A percentile compares a stretch with the other conserved stretches of the same genome.
phyloP scores from a whole-genome alignment of 2,329 filamentous ascomycete species.

The Fusarium papillatum region DNA sequence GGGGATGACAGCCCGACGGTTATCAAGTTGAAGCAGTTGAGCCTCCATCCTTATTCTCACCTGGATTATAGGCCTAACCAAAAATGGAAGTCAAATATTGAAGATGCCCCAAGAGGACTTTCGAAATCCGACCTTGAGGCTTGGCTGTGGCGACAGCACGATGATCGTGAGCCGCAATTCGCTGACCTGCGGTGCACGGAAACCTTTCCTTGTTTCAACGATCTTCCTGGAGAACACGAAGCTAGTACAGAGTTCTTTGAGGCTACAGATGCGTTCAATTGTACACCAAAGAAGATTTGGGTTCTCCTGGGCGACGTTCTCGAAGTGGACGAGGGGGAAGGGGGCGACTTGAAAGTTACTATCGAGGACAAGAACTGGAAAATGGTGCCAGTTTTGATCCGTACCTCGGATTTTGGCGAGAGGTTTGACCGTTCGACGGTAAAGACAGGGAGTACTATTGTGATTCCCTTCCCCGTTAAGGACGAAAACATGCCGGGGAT shows the following conservation, averaged over 20 bases:
- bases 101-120: not conserved
- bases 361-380: slow-evolving; percentile 21
- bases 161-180: not conserved
- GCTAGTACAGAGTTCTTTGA: not conserved
- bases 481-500: not conserved
- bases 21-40: not conserved
- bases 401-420: not conserved
- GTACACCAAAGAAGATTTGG: slow-evolving; percentile 23
- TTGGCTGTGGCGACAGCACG: slow-evolving; percentile 14
- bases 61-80: not conserved
- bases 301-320: slow-evolving; percentile 29
- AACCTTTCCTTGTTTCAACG: slow-evolving; percentile 12
- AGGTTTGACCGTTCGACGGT: not conserved
- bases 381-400: slow-evolving; percentile 2
- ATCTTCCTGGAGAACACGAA: not conserved
- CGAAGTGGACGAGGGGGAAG: not conserved
- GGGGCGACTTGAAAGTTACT: not conserved
- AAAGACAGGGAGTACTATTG: slow-evolving; percentile 10
- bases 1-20: not conserved
- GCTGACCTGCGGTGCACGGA: slow-evolving; percentile 4
- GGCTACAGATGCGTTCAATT: not conserved
- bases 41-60: not conserved
- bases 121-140: not conserved
- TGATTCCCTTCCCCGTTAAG: slow-evolving; percentile 16
- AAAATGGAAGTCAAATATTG: not conserved